Base-by-base conservation (phyloP, 164 flowering plant species). In the Aristolochia fimbriata region DNA sequence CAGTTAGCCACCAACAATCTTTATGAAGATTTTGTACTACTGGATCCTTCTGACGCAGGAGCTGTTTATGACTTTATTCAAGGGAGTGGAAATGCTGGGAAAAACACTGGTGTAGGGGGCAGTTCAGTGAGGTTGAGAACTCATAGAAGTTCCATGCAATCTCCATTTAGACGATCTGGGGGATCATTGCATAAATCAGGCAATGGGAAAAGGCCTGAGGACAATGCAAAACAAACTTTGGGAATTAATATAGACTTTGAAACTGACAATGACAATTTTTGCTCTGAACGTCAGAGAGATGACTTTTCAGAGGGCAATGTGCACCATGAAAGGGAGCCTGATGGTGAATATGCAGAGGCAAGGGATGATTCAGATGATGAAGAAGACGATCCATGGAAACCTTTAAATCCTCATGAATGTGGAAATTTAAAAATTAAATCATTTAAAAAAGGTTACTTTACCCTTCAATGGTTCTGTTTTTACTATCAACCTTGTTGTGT, bases 321-420 rank as follows among this genome's bases (percentile, higher is more conserved):
- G 23, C 45, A 78, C 61, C 37, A 47, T 73, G 83, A 62, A 52
- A 77, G 68, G 67, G 81, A 64, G 60, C 51, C 30, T 15, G 81
- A 73, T 64, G 79, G 71, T 64, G 75, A 71, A 27, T 51, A 61
- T 73, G 57, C 73, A 59, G 83, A 72, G 55, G 67, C 64, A 47
- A 55, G 56, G 23, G 78, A 81, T 62, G 79, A 77, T 62, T 68
- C 71, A 5, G 93, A 79, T 51, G 71, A 69, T 46, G 83, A 77
- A 7, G 78, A 76, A 23, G 77, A 81, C 63, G 91, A 93, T 78
- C 92, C 87, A 43, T 93, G 97, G 99, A 82, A 85, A 72, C 96
- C 93, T 60, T 71, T 93, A 79, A 85, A 90, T 80, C 99, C 99
- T 59, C 88, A 90, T 74, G 93, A 90, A 76, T 80, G 86, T 52